A percentile compares a stretch with the other conserved stretches of the same genome.
These are phyloP conservation scores for Penicillium diatomitis DNA, from an alignment of 495 filamentous ascomycete species.

Conservation along the genomic window DNA sequence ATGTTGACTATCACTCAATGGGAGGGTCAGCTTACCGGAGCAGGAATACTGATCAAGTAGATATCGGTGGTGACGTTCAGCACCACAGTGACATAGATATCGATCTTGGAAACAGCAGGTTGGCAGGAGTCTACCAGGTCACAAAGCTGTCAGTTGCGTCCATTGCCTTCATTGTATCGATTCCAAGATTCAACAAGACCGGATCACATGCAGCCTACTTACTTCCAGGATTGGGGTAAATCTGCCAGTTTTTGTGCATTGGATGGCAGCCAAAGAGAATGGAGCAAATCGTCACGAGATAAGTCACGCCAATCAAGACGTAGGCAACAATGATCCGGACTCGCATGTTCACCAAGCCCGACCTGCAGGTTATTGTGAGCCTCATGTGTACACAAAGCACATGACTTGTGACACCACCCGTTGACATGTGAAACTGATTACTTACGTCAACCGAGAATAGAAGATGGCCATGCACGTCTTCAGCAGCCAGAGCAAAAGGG, in stretches of 20 bases:
- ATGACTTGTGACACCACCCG: too few species aligned
- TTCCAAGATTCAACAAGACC: too few species aligned
- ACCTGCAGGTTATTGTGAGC: conserved; percentile 16
- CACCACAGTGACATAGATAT: conserved; percentile 39
- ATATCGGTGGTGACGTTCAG: conserved; percentile 46
- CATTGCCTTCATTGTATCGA: too few species aligned
- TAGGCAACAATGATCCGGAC: conserved; percentile 46
- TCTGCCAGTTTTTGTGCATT: conserved; percentile 49
- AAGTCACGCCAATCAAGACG: conserved; percentile 40
- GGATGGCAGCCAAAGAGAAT: conserved; percentile 47
- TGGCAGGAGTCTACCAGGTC: conserved; percentile 29
- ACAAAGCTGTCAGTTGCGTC: too few species aligned
- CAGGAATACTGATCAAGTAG: conserved; percentile 47
- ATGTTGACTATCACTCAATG: background rate
- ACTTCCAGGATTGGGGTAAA: conserved; percentile 49
- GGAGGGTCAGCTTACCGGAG: conserved; percentile 28
- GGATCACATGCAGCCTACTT: conserved; percentile 12
- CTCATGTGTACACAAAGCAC: background rate
- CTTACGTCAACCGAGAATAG: conserved; percentile 53
- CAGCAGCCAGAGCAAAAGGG: conserved; percentile 46
- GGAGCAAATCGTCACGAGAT: conserved; percentile 43
- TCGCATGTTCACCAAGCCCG: conserved; percentile 39
- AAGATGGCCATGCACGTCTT: conserved; percentile 53
- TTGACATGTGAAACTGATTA: too few species aligned
- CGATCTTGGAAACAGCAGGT: conserved; percentile 38